Conservation (phyloP, 768 basidiomycete genomes). For the Russula sp. region DNA sequence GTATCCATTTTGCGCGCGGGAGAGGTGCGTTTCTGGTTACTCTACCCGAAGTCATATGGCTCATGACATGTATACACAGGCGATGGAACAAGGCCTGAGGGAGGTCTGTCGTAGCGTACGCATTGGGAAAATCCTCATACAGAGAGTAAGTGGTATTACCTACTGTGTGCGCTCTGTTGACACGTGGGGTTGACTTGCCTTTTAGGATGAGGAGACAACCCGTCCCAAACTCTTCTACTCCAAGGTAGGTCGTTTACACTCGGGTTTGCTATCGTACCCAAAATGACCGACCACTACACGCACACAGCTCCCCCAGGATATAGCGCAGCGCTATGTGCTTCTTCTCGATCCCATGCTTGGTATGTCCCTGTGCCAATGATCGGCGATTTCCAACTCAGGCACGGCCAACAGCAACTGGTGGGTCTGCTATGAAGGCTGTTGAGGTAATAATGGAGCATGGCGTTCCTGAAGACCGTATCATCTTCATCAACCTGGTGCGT, state of each 20-base stretch:
- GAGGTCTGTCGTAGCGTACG: constrained; percentile 93
- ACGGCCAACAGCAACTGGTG: constrained; percentile 71
- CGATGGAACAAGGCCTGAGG: constrained; percentile 95
- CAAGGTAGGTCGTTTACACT: constrained; percentile 47
- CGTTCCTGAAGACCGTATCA: constrained; percentile 91
- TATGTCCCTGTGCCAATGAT: constrained; percentile 38
- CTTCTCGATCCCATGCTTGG: constrained; percentile 98
- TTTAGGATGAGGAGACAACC: constrained; percentile 90
- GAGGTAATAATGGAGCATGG: constrained; percentile 90
- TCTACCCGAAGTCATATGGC: neutral
- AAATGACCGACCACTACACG: neutral
- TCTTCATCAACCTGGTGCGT: constrained; percentile 87
- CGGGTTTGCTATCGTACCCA: neutral
- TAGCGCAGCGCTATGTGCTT: constrained; percentile 85
- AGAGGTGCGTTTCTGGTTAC: constrained; percentile 51
- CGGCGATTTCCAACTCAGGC: constrained; percentile 29
- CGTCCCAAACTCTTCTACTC: constrained; percentile 91
- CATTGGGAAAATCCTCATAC: constrained; percentile 98
- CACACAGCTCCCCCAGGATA: constrained; percentile 84
- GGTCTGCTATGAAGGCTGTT: constrained; percentile 96
- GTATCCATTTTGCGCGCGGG: constrained; percentile 94
- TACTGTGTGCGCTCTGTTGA: neutral
- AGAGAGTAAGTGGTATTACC: constrained; percentile 58
- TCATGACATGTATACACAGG: constrained; percentile 43
- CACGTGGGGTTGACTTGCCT: neutral